These are phyloP conservation scores for Exophiala xenobiotica DNA, from an alignment of 2,329 filamentous ascomycete genomes.

Conservation along the genomic window DNA sequence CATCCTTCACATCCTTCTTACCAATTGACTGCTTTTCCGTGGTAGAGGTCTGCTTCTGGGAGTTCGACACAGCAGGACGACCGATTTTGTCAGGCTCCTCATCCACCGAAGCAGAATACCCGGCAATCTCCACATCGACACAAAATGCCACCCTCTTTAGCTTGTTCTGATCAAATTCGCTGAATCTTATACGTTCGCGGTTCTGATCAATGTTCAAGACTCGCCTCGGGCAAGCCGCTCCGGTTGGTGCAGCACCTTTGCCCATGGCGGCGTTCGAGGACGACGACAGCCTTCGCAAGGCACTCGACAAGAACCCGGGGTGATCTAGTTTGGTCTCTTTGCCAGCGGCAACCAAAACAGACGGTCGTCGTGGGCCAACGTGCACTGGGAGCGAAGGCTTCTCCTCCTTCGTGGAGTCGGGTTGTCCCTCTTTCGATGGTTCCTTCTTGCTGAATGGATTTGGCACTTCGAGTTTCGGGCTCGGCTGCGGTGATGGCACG, in stretches of 20 bases:
- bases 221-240: conserved; percentile 74
- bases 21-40: conserved; percentile 33
- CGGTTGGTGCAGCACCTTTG: conserved; percentile 51
- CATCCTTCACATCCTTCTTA: conserved; percentile 45
- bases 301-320: conserved; percentile 73
- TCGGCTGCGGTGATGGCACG: conserved; percentile 28
- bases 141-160: conserved; percentile 88
- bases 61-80: conserved; percentile 26
- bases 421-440: conserved; percentile 41
- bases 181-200: conserved; percentile 74
- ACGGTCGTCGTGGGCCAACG: conserved; percentile 33
- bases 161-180: conserved; percentile 76
- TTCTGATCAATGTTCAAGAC: conserved; percentile 82
- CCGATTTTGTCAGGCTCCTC: conserved; percentile 48
- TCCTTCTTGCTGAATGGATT: conserved; percentile 46
- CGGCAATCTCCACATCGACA: conserved; percentile 95
- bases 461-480: conserved; percentile 39
- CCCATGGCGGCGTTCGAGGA: conserved; percentile 53
- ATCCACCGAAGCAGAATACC: conserved; percentile 74
- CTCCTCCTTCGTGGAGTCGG: conserved; percentile 38
- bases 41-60: conserved; percentile 31
- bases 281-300: conserved; percentile 78
- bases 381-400: conserved; percentile 57
- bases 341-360: conserved; percentile 30
- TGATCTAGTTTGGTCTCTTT: conserved; percentile 60